Base-by-base conservation (phyloP, 306 rosid species). In the Acacia melanoxylon region DNA sequence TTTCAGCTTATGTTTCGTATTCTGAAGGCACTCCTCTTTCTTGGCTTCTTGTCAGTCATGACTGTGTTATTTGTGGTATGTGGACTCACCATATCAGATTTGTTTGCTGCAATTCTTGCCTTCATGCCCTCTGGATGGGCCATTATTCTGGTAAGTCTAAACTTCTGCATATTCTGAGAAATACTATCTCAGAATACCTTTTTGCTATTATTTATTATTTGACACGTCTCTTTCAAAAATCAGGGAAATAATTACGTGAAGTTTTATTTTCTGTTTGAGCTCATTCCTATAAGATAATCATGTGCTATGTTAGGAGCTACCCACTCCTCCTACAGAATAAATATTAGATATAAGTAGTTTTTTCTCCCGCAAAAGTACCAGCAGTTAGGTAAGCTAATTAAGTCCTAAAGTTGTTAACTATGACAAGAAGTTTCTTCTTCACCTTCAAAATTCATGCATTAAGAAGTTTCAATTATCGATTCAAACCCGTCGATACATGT, bases 101-200 rank as follows among this genome's bases (percentile, higher is more conserved):
- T 82, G 88, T 87, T 79, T 87, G 90, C 81, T 45, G 75, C 75
- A 10, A 78, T 87, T 82, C 84, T 87, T 58, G 90, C 90, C 76
- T 84, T 87, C 81, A 82, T 84, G 90, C 90, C 90, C 72, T 84
- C 90, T 65, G 90, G 90, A 51, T 87, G 90, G 90, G 90, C 75
- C 12, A 51, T 71, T 24, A 71, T 71, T 71, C 75, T 71, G 75
- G 75, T 71, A 22, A 71, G 75, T 44, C 13, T 13, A 71, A 44
- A 42, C 35, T 14, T 70, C 41, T 44, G 13, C 35, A 70, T 44
- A 7, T 41, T 10, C 51, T 41, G 15, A 40, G 31, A 69, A 69
- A 69, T 41, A 20, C 74, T n/a, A 9, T 35, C 44, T 9, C 10
- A 41, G 74, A 69, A 41, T 41, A 70, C 20, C 35, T 24, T 68